Evolutionary conservation across 352 stramenopile species (phyloP), one percentile per base, ranked within the genome.

Genomic region (Phytophthora pinifolia): DNA sequence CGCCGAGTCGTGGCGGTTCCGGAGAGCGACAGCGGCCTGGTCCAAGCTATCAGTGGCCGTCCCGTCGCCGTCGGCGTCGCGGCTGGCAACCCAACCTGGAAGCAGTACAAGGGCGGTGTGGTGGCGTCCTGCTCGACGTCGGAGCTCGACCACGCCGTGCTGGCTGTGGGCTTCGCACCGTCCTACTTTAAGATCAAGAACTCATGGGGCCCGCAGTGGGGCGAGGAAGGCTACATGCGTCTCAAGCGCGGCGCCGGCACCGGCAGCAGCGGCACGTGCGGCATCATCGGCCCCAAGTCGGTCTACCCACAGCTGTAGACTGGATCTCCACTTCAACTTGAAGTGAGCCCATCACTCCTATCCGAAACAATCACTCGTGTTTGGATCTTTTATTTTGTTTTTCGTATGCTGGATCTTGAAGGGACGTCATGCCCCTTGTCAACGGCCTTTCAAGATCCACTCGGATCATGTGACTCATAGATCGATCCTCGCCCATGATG

Each of bases 181-280:
- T 64, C 61, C 17, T 85, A 67, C 65, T 99, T 96, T 86, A 98
- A 98, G 70, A 92, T 99, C 39, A 98, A 97, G 62, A 99, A 99
- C 74, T 98, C 96, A 50, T 99, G 97, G 97, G 96, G 97, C 43
- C 65, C 77, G 6, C 58, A 62, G 22, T 99, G 95, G 96, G 97
- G 96, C 46, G 89, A 98, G 51, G 69, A 72, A 15, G 96, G 96
- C 52, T 99, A 92, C 83, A 97, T 99, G 41, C 83, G 83, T 17
- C 77, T 99, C 9, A 82, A 95, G 31, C 94, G 52, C 76, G 96
- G 82, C 64, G 31, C 57, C 1, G 74, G 72, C n/a, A 69, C 59
- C 4, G 59, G 46, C 42, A 65, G 27, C 25, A 45, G 34, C 1
- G 77, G 74, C 29, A 83, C 74, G 13, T 87, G 79, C 47, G 76